Evolutionary conservation across 2,329 filamentous ascomycete genomes (phyloP).

Genomic region (Fusarium sp.): DNA sequence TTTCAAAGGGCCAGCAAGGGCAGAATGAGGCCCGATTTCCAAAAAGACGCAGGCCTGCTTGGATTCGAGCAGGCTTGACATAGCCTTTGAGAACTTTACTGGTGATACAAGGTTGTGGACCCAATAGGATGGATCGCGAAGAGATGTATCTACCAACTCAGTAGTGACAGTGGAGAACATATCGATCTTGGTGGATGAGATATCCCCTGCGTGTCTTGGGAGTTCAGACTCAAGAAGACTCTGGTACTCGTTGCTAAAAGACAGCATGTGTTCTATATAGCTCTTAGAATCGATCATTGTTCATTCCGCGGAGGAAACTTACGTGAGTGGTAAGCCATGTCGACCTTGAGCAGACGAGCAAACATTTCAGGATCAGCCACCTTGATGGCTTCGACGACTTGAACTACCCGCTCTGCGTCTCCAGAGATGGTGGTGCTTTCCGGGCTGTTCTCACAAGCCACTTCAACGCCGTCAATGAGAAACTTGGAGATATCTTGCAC

Average conservation of each 20-base stretch:
- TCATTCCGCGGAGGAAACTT: too few species aligned
- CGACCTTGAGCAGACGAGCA: neutral
- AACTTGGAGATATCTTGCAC: neutral
- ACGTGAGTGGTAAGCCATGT: constrained; percentile 23
- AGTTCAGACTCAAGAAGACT: neutral
- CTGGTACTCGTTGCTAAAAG: neutral
- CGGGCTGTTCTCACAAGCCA: constrained; percentile 24
- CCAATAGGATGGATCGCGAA: constrained; percentile 53
- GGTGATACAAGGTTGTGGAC: constrained; percentile 48
- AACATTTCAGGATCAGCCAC: neutral
- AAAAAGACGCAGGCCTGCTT: constrained; percentile 12
- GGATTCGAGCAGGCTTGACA: neutral
- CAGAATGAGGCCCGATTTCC: constrained; percentile 41
- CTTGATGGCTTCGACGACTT: neutral
- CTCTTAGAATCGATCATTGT: too few species aligned
- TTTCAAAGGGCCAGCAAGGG: constrained; percentile 29
- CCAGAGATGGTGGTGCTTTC: constrained; percentile 9
- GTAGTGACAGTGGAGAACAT: constrained; percentile 54
- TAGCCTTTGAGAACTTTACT: constrained; percentile 50
- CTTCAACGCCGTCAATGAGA: neutral
- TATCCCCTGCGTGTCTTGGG: accelerated
- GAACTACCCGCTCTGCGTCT: neutral
- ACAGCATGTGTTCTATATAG: constrained; percentile 47
- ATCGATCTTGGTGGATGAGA: neutral
- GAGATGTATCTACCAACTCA: constrained; percentile 46